phyloP scores from a whole-genome alignment of 2,329 filamentous ascomycete genomes.

The Fusarium sp. region DNA sequence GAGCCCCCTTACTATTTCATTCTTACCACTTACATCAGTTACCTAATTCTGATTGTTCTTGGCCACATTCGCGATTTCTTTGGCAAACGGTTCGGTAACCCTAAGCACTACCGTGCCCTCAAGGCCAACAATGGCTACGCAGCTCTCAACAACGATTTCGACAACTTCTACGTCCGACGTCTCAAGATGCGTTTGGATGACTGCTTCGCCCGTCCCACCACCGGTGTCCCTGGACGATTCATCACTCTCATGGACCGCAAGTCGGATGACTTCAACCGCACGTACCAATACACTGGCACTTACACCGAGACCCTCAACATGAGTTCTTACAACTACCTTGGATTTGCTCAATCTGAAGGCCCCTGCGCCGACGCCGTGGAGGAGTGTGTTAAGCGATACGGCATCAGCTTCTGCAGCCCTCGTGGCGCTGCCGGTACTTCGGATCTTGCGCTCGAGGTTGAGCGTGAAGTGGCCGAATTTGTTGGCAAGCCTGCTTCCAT shows the following conservation, averaged over 20 bases:
- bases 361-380: slow-evolving; percentile 96
- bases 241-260: slow-evolving; percentile 94
- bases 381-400: slow-evolving; percentile 86
- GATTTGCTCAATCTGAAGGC: slow-evolving; percentile 97
- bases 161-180: slow-evolving; percentile 96
- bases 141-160: slow-evolving; percentile 96
- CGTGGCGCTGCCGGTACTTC: slow-evolving; percentile 88
- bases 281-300: slow-evolving; percentile 90
- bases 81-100: slow-evolving; percentile 92
- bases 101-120: slow-evolving; percentile 85
- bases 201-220: slow-evolving; percentile 93
- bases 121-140: slow-evolving; percentile 91
- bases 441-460: slow-evolving; percentile 90
- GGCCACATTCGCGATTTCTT: slow-evolving; percentile 98
- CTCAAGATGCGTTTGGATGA: slow-evolving; percentile 97
- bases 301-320: slow-evolving; percentile 96
- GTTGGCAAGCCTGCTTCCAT: slow-evolving; percentile 95
- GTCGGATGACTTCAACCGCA: slow-evolving; percentile 91
- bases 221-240: slow-evolving; percentile 92
- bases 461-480: slow-evolving; percentile 89
- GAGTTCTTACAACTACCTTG: slow-evolving; percentile 99
- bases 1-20: slow-evolving; percentile 98
- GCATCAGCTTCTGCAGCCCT: slow-evolving; percentile 85
- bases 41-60: slow-evolving; percentile 94
- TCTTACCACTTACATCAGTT: slow-evolving; percentile 98